Conservation (phyloP, 441 rosid species). For the Populus tomentosa region DNA sequence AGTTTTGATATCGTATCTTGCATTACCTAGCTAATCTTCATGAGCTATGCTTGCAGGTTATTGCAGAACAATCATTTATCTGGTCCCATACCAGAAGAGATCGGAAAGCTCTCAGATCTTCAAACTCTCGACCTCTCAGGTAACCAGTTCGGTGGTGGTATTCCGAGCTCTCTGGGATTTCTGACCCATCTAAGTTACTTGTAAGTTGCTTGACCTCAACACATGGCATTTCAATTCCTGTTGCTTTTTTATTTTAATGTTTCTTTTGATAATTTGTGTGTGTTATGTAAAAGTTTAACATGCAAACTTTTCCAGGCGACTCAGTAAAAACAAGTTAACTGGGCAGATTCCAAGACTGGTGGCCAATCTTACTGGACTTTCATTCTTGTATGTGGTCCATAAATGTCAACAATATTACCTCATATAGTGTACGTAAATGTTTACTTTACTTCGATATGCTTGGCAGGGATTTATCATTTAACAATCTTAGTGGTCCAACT, state of each 20-base stretch:
- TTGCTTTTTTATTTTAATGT: neutral
- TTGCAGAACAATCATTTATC: constrained; percentile 61
- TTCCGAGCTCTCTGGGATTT: constrained; percentile 79
- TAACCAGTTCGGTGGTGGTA: constrained; percentile 62
- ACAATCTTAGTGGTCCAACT: constrained; percentile 90
- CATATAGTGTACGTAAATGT: neutral
- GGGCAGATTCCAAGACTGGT: constrained; percentile 70
- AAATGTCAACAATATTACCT: constrained; percentile 1
- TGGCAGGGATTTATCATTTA: constrained; percentile 81
- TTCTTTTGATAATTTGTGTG: constrained; percentile 12
- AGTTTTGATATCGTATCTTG: neutral
- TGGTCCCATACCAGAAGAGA: constrained; percentile 65
- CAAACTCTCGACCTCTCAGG: constrained; percentile 85
- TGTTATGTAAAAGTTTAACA: neutral
- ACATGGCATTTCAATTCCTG: neutral
- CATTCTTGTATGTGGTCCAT: constrained; percentile 63
- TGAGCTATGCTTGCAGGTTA: constrained; percentile 34
- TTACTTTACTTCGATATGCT: neutral
- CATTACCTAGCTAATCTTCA: neutral
- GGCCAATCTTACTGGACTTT: constrained; percentile 83
- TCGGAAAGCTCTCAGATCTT: constrained; percentile 66
- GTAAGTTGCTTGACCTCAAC: constrained; percentile 49
- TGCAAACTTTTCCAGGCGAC: constrained; percentile 56
- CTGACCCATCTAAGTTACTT: constrained; percentile 70
- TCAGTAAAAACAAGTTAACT: constrained; percentile 65